These are phyloP conservation scores for Yamadazyma takamatsuzukensis DNA, from an alignment of 805 yeast genomes.

Conservation along the genomic window DNA sequence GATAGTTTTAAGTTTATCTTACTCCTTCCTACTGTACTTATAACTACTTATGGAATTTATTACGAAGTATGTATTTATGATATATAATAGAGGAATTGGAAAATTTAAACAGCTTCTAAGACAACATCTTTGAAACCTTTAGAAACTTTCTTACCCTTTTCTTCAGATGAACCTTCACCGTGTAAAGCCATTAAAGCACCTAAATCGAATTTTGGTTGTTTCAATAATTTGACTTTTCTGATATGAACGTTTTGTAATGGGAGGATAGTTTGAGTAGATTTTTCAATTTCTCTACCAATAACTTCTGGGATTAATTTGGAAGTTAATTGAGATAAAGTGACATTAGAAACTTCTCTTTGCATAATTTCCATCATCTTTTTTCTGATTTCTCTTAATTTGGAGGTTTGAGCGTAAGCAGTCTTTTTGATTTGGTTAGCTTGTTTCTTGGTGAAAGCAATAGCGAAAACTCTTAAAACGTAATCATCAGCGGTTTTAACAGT, in stretches of 20 bases:
- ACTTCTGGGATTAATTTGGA: constrained; percentile 98
- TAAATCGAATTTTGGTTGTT: constrained; percentile 98
- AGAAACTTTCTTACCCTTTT: constrained; percentile 98
- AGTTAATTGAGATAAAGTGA: constrained; percentile 93
- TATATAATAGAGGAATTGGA: constrained; percentile 5
- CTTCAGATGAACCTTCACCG: constrained; percentile 88
- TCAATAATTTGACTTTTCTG: constrained; percentile 97
- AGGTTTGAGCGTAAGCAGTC: constrained; percentile 96
- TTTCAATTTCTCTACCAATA: constrained; percentile 97
- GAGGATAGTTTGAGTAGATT: constrained; percentile 89
- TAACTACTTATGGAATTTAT: no score
- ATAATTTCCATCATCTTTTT: constrained; percentile 95
- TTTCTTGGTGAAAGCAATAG: constrained; percentile 98
- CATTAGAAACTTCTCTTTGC: constrained; percentile 93
- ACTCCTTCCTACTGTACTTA: no score
- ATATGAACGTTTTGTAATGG: constrained; percentile 98
- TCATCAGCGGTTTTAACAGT: constrained; percentile 98
- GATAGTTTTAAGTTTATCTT: no score
- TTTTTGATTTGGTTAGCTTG: constrained; percentile 95
- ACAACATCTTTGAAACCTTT: constrained; percentile 98
- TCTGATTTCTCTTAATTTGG: constrained; percentile 96
- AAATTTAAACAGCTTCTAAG: constrained; percentile 83
- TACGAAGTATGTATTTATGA: constrained; percentile 9
- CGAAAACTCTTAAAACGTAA: constrained; percentile 93
- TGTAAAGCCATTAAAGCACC: constrained; percentile 95